These are phyloP conservation scores for Solanum raphanifolium DNA, from an alignment of 257 asterid genomes.

Conservation along the genomic window DNA sequence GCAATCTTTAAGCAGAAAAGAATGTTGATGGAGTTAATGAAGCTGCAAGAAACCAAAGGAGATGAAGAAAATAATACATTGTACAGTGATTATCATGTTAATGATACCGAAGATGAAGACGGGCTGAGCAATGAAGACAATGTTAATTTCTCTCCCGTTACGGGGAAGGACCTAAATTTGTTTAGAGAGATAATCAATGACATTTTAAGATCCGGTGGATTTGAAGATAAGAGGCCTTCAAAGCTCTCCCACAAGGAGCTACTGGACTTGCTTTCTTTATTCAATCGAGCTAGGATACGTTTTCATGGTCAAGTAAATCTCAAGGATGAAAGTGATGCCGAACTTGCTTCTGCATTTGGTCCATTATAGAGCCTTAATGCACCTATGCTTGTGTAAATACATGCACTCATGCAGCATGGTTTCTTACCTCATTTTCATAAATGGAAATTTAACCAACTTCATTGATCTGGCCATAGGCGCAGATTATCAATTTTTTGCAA, in stretches of 20 bases:
- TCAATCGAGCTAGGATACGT: conserved; percentile 60
- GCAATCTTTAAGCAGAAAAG: conserved; percentile 83
- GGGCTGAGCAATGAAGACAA: conserved; percentile 2
- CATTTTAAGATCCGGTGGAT: conserved; percentile 42
- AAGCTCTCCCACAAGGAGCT: conserved; percentile 59
- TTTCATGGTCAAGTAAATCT: conserved; percentile 39
- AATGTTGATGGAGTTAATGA: conserved; percentile 62
- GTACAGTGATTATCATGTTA: neutral
- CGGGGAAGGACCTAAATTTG: conserved; percentile 11
- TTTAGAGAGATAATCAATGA: conserved; percentile 40
- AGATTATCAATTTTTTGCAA: neutral
- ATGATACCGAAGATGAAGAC: conserved; percentile 20
- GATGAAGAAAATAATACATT: neutral
- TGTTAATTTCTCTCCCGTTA: neutral
- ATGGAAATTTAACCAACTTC: neutral
- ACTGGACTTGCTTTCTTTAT: conserved; percentile 34
- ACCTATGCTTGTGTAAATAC: neutral
- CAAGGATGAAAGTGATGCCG: conserved; percentile 15
- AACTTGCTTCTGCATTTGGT: conserved; percentile 3
- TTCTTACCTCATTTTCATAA: neutral
- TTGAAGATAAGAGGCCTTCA: conserved; percentile 74
- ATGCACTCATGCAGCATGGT: neutral
- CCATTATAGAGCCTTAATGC: conserved; percentile 6
- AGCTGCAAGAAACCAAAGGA: conserved; percentile 14
- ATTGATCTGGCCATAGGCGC: neutral